Evolutionary conservation across 202 grass and related monocot species (phyloP).

Genomic region (Panicum hallii): DNA sequence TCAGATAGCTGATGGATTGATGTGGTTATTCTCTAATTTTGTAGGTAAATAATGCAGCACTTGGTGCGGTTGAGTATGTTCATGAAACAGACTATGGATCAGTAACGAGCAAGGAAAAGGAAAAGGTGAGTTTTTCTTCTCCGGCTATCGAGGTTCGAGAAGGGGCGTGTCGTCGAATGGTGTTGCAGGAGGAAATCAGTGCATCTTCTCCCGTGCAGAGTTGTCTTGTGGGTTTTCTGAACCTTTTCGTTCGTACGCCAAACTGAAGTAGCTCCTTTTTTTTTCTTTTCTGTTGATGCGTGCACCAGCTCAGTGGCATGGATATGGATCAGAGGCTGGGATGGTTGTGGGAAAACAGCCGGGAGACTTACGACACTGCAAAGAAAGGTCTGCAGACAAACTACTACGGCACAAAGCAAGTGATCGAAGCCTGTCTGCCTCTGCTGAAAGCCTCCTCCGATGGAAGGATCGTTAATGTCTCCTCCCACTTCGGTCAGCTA

Average conservation of each 20-base stretch:
- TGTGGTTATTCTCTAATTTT: not conserved
- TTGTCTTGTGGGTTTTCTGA: too few species aligned
- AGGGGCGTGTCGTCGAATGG: too few species aligned
- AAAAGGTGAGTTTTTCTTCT: slow-evolving; percentile 23
- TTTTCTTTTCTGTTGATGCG: not conserved
- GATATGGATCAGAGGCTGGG: not conserved
- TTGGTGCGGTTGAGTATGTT: not conserved
- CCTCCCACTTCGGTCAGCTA: slow-evolving; percentile 43
- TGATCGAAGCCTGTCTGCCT: slow-evolving; percentile 50
- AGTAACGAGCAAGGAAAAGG: slow-evolving; percentile 22
- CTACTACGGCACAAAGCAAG: slow-evolving; percentile 62
- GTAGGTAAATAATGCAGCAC: slow-evolving; percentile 55
- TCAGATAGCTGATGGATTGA: not conserved
- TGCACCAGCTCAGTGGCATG: slow-evolving; percentile 18
- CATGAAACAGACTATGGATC: not conserved
- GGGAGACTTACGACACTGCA: slow-evolving; percentile 46
- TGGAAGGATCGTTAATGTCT: slow-evolving; percentile 62
- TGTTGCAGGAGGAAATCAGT: not conserved
- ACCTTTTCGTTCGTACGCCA: not conserved
- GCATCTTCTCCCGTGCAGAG: not conserved
- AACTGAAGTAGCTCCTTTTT: not conserved
- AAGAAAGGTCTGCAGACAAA: slow-evolving; percentile 55
- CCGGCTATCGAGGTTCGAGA: not conserved
- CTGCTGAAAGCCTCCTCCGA: slow-evolving; percentile 51
- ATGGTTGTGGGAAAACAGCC: not conserved